phyloP scores from a whole-genome alignment of 768 basidiomycete genomes.

The Pholiota conissans region DNA sequence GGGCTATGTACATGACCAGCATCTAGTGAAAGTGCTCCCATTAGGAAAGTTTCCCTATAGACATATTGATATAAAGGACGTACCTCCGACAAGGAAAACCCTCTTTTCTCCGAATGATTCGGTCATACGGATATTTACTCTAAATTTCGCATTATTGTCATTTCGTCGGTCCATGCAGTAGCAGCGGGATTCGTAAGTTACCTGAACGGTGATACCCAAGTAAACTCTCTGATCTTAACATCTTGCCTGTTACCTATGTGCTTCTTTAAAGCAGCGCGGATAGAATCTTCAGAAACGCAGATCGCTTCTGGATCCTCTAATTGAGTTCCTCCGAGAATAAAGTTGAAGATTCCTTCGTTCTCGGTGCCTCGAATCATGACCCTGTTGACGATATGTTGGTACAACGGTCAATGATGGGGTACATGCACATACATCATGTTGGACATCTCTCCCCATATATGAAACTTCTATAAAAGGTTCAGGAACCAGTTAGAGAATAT shows the following conservation, averaged over 20 bases:
- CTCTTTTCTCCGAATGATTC: neutral
- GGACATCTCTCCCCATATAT: slow-evolving; percentile 42
- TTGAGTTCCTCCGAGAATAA: slow-evolving; percentile 15
- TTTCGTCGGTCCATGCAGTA: neutral
- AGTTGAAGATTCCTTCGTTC: slow-evolving; percentile 10
- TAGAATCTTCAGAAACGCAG: slow-evolving; percentile 5
- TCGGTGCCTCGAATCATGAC: slow-evolving; percentile 16
- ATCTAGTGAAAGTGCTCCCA: too few species aligned
- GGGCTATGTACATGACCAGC: neutral
- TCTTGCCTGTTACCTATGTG: slow-evolving; percentile 21
- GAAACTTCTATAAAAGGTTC: slow-evolving; percentile 37
- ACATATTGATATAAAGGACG: too few species aligned
- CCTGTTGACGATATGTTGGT: slow-evolving; percentile 1
- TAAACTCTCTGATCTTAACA: slow-evolving; percentile 26
- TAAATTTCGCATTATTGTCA: neutral
- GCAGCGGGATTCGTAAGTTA: too few species aligned
- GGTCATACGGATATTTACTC: neutral
- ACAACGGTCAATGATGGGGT: neutral
- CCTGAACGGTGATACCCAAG: slow-evolving; percentile 30
- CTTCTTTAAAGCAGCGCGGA: slow-evolving; percentile 20
- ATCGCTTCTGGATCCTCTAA: slow-evolving; percentile 4
- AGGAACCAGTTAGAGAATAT: neutral
- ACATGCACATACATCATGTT: slow-evolving; percentile 25
- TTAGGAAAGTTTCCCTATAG: too few species aligned
- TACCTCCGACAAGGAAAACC: neutral